These are phyloP conservation scores for Selenicereus undatus DNA, from an alignment of 148 eudicot genomes.

Conservation along the genomic window DNA sequence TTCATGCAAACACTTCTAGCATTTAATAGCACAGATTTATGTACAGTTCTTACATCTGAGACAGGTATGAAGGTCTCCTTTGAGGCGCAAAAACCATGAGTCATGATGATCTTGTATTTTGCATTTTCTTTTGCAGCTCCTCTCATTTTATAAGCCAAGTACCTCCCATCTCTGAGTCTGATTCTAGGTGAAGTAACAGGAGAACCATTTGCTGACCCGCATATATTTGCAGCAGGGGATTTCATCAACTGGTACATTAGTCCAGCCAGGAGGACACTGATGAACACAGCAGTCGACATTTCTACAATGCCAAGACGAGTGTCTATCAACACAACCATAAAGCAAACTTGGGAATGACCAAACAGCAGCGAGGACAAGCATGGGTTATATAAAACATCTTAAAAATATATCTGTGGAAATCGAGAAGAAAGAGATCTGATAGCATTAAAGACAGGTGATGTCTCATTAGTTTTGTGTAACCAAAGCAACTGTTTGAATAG, in stretches of 20 bases:
- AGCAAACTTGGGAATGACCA: neutral
- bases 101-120: slow-evolving; percentile 28
- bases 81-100: slow-evolving; percentile 38
- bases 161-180: slow-evolving; percentile 7
- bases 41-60: slow-evolving; percentile 26
- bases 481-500: neutral
- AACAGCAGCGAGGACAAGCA: neutral
- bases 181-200: slow-evolving; percentile 34
- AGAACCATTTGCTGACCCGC: slow-evolving; percentile 32
- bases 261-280: slow-evolving; percentile 13
- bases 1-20: neutral
- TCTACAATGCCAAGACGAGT: neutral
- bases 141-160: slow-evolving; percentile 32
- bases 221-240: slow-evolving; percentile 34
- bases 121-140: slow-evolving; percentile 28
- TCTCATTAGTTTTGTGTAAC: neutral
- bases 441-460: neutral
- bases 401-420: neutral
- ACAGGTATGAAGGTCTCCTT: slow-evolving; percentile 34
- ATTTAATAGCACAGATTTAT: neutral
- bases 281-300: slow-evolving; percentile 26
- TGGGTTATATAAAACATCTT: neutral
- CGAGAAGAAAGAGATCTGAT: neutral
- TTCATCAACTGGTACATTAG: slow-evolving; percentile 22
- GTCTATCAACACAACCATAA: neutral